These are phyloP conservation scores for Hypseocharis bilobata DNA, from an alignment of 441 rosid species.

Conservation along the genomic window DNA sequence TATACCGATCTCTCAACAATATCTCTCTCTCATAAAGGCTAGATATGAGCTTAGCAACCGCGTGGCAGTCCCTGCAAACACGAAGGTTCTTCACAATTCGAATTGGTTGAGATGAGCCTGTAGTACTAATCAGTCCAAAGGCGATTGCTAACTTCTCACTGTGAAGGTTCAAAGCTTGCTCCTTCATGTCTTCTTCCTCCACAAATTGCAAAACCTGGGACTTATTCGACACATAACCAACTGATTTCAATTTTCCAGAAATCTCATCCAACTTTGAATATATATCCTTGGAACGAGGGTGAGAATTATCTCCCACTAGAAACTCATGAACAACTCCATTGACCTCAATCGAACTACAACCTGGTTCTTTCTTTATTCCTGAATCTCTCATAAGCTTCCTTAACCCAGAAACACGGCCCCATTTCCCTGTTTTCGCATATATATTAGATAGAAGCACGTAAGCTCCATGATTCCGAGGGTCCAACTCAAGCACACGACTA, in stretches of 20 bases:
- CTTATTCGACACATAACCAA: conserved; percentile 47
- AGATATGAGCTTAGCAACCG: conserved; percentile 56
- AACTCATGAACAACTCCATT: conserved; percentile 59
- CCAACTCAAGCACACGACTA: conserved; percentile 48
- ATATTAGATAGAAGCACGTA: conserved; percentile 56
- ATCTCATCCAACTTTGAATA: conserved; percentile 49
- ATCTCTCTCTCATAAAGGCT: conserved; percentile 49
- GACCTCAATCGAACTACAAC: conserved; percentile 60
- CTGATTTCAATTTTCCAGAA: conserved; percentile 33
- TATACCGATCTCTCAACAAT: conserved; percentile 47
- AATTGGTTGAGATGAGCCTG: conserved; percentile 34
- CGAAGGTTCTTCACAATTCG: conserved; percentile 63
- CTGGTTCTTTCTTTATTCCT: conserved; percentile 56
- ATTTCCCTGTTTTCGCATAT: conserved; percentile 50
- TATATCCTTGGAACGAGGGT: conserved; percentile 39
- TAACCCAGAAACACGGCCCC: conserved; percentile 47
- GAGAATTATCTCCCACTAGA: conserved; percentile 48
- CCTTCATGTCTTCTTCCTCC: conserved; percentile 59
- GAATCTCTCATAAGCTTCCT: conserved; percentile 56
- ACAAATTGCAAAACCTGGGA: conserved; percentile 51
- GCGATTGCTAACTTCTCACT: conserved; percentile 72
- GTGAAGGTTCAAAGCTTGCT: conserved; percentile 50
- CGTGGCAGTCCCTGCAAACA: conserved; percentile 63
- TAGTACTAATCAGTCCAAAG: conserved; percentile 47
- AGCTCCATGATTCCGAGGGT: conserved; percentile 55